A percentile compares a stretch with the other conserved stretches of the same genome.
phyloP scores from a whole-genome alignment of 805 yeast genomes.

The Barnettozyma pratensis region DNA sequence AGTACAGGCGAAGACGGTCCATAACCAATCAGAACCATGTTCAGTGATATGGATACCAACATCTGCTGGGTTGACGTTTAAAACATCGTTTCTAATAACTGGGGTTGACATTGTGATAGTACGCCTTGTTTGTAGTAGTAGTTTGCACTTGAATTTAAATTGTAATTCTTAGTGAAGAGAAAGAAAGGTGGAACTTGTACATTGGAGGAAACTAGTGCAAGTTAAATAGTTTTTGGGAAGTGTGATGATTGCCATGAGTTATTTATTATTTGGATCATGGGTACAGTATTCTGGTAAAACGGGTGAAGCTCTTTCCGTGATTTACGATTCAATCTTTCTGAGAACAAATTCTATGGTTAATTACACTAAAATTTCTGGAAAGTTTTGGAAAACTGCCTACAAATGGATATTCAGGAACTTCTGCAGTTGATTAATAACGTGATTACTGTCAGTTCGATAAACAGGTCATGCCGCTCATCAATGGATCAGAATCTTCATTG shows the following conservation, averaged over 20 bases:
- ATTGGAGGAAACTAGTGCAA: not conserved
- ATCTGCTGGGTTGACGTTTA: slow-evolving; percentile 19
- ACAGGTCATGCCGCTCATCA: not conserved
- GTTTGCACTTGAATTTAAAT: not conserved
- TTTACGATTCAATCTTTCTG: too few species aligned
- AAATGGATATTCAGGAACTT: not conserved
- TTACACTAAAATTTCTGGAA: too few species aligned
- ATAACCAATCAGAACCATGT: slow-evolving; percentile 64
- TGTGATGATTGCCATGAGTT: too few species aligned
- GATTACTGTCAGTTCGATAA: not conserved
- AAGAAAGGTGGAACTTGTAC: not conserved
- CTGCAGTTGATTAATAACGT: not conserved
- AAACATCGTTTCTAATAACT: slow-evolving; percentile 4
- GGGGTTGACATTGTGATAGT: not conserved
- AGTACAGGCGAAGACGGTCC: slow-evolving; percentile 55
- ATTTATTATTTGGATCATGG: too few species aligned
- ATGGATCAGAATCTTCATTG: too few species aligned
- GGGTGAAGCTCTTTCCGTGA: too few species aligned
- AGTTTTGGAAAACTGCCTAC: too few species aligned
- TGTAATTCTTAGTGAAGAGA: not conserved
- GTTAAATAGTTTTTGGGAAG: not conserved
- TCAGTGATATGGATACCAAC: slow-evolving; percentile 47
- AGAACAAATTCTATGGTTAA: too few species aligned
- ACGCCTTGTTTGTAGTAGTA: not conserved
- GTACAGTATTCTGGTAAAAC: too few species aligned